phyloP scores from a whole-genome alignment of 768 basidiomycete genomes.

The Cystobasidium ongulense region DNA sequence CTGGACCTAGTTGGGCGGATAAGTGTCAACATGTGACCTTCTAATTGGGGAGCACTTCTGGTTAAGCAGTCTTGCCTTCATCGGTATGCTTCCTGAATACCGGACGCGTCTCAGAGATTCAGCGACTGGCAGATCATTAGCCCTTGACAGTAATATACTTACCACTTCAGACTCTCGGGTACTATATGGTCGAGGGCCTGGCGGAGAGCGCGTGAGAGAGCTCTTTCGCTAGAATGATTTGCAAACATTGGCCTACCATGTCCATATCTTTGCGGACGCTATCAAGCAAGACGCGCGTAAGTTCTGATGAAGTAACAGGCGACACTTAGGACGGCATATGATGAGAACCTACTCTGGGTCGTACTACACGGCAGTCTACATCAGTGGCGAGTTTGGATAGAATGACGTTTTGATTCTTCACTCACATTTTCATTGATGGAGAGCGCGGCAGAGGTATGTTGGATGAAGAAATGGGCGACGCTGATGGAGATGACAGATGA shows the following conservation, averaged over 20 bases:
- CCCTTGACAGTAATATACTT: not conserved
- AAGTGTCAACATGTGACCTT: no score
- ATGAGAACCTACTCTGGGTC: constrained; percentile 25
- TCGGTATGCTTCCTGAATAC: constrained; percentile 27
- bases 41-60: not conserved
- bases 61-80: constrained; percentile 15
- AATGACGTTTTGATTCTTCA: not conserved
- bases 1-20: constrained; percentile 27
- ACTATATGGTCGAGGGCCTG: constrained; percentile 31
- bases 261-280: constrained; percentile 30
- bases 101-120: no score
- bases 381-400: not conserved
- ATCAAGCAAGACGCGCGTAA: not conserved
- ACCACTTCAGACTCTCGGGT: constrained; percentile 33
- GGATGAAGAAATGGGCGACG: constrained; percentile 34
- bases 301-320: not conserved
- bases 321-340: not conserved
- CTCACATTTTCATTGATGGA: constrained; percentile 33
- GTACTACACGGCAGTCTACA: constrained; percentile 2
- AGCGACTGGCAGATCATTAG: not conserved
- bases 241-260: not conserved
- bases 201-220: not conserved
- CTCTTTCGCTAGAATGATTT: not conserved
- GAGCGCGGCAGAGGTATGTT: constrained; percentile 32
- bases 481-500: not conserved